Base-by-base conservation (phyloP, 2,329 filamentous ascomycete genomes). In the Colletotrichum lini region DNA sequence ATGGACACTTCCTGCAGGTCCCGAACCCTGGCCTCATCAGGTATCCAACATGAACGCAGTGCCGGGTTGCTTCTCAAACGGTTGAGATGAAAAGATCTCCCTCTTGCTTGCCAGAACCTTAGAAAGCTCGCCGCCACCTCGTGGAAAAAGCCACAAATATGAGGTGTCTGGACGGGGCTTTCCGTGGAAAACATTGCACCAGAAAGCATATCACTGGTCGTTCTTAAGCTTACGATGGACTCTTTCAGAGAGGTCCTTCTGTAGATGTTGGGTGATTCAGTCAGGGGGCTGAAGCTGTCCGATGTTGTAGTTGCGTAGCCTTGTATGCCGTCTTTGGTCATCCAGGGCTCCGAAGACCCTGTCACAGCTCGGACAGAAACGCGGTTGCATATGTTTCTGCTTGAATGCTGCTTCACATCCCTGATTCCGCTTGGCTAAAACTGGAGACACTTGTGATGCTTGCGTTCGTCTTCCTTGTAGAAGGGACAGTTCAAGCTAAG, bases 351-450 rank as follows among this genome's bases (percentile, higher is more conserved):
- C 18, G 13, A 69, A 69, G 4, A 23, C 40, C 3, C 18, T 38
- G 2, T 45, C 59, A 16, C 53, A 65, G 4, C 52, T 58, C 0
- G 67, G 54, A n/a, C 53, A 69, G 13, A 49, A 69, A 12, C 23
- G 47, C 3, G 44, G 16, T 21, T 58, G 61, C 23, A 35, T 53
- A 0, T 65, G 38, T 3, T 16, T 59, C 67, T 5, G 1, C 1
- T 10, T 1, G 65, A 4, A 53, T 70, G 67, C 38, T 70, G 67
- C 16, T 70, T 70, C 0, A 65, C 61, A 8, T 70, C 53, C 23
- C 54, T 53, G 26, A 42, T 42, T 2, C 61, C 49, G 3, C 35
- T 65, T 8, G 53, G 15, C 7, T 42, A 16, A 2, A 44, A 7
- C 15, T 18, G 58, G 9, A 45, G 23, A 10, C 67, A 70, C 16